Evolutionary conservation across 2,329 filamentous ascomycete genomes (phyloP), one percentile per base, ranked within the genome.

Genomic region (Paracoccidioides brasiliensis): DNA sequence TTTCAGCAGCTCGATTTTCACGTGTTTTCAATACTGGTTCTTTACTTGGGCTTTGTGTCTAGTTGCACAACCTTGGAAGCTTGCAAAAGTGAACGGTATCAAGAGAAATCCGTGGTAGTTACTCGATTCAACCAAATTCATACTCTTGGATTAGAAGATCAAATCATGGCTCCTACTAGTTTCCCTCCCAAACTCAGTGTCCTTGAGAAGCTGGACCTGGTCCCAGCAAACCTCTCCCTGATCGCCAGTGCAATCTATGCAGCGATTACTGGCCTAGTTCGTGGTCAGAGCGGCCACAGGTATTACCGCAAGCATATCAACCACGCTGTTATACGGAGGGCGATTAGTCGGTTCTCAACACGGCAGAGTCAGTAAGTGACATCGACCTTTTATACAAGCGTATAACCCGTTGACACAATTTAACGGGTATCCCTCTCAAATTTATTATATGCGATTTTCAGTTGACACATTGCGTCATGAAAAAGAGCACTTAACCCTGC

Each of bases 221-320:
- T 66, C 14, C 62, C 67, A 5, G 61, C 59, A 14, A 56, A 62
- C 5, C 52, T 71, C 0, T 63, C 62, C 3, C 38, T 70, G 10
- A 40, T 66, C 4, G 62, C 61, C 12, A 60, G 62, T 5, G 57
- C 59, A 5, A 52, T 71, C 4, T 67, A 66, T 54, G 64, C 61
- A 15, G 64, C 69, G 28, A 58, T 71, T 33, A 67, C 69, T 4
- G 70, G 68, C 12, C 56, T 68, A 0, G 73, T 74, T 55, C 70
- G 72, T 14, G 70, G 71, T 4, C 61, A 67, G 15, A 61, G 57
- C 35, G 71, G 70, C 41, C 65, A 71, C 15, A 67, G 62, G 51
- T 60, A 62, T 5, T 73, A 70, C 53, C 59, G 57, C 15, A 62
- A 68, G 42, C 70, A 74, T 65, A 52, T 75, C 37, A 41, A 57